Percentiles rank a stretch among this genome's conserved stretches.
Conservation (phyloP, 2,329 filamentous ascomycete species). For the Colletotrichum sojae region DNA sequence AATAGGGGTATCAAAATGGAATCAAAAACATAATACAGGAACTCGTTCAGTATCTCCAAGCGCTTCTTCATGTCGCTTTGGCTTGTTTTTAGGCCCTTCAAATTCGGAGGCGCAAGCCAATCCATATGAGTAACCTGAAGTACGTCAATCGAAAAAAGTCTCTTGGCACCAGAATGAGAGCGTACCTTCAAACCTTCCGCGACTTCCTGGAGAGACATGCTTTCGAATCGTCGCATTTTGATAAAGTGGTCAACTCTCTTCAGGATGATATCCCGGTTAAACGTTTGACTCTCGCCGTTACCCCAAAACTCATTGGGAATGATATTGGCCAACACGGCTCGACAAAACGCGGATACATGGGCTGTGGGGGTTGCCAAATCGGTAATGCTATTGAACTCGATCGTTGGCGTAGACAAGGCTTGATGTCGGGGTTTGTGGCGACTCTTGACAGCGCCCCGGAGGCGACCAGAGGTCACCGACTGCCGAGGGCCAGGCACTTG, state of each 20-base stretch:
- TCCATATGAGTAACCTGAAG: conserved; percentile 74
- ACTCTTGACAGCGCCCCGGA: background rate
- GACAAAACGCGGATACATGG: conserved; percentile 89
- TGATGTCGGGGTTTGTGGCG: conserved; percentile 7
- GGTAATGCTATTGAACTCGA: conserved; percentile 67
- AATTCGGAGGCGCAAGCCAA: conserved; percentile 78
- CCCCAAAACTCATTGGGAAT: conserved; percentile 86
- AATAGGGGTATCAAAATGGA: conserved; percentile 91
- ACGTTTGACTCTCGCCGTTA: conserved; percentile 59
- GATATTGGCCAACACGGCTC: conserved; percentile 78
- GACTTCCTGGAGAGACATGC: conserved; percentile 82
- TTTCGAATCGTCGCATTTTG: conserved; percentile 84
- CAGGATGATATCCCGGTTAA: conserved; percentile 76
- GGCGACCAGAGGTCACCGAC: background rate
- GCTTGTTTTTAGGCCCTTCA: conserved; percentile 70
- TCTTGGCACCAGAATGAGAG: background rate
- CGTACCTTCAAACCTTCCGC: conserved; percentile 81
- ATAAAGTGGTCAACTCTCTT: conserved; percentile 84
- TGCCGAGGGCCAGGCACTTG: background rate
- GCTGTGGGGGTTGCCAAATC: conserved; percentile 77
- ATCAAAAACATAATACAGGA: conserved; percentile 94
- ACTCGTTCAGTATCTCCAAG: conserved; percentile 83
- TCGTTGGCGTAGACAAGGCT: conserved; percentile 44
- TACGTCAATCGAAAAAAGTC: background rate
- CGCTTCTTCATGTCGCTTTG: conserved; percentile 82